Evolutionary conservation across 2,329 filamentous ascomycete genomes (phyloP).

Genomic region (Pyrenochaeta sp.): DNA sequence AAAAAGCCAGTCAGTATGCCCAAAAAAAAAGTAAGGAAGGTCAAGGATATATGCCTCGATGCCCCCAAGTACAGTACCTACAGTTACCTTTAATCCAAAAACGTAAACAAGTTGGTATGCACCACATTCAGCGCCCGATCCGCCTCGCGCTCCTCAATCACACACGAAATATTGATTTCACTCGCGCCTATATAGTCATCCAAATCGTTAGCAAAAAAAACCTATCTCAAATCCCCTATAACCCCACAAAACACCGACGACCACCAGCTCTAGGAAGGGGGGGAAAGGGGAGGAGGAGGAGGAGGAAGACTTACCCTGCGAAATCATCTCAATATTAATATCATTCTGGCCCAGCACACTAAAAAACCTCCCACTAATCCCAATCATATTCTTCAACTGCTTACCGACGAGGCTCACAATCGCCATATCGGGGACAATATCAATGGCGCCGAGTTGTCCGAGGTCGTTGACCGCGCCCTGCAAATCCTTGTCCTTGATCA

Average conservation of each 20-base stretch:
- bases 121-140: slow-evolving; percentile 94
- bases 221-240: background rate
- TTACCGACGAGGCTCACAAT: slow-evolving; percentile 94
- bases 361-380: slow-evolving; percentile 94
- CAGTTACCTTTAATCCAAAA: slow-evolving; percentile 77
- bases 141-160: slow-evolving; percentile 90
- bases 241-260: no score
- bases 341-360: slow-evolving; percentile 90
- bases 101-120: slow-evolving; percentile 96
- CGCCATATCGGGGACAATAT: slow-evolving; percentile 89
- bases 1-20: no score
- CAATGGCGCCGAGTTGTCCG: slow-evolving; percentile 83
- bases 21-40: no score
- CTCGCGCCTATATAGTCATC: slow-evolving; percentile 74
- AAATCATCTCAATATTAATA: slow-evolving; percentile 99
- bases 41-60: no score
- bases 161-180: slow-evolving; percentile 99
- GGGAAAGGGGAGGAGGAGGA: no score
- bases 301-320: slow-evolving; percentile 72
- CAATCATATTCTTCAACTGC: slow-evolving; percentile 96
- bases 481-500: slow-evolving; percentile 56
- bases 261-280: no score
- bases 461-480: slow-evolving; percentile 71
- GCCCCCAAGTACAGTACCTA: slow-evolving; percentile 35
- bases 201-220: slow-evolving; percentile 5